Evolutionary conservation across 305 asterid genomes (phyloP).

Genomic region (Plantago lanceolata): DNA sequence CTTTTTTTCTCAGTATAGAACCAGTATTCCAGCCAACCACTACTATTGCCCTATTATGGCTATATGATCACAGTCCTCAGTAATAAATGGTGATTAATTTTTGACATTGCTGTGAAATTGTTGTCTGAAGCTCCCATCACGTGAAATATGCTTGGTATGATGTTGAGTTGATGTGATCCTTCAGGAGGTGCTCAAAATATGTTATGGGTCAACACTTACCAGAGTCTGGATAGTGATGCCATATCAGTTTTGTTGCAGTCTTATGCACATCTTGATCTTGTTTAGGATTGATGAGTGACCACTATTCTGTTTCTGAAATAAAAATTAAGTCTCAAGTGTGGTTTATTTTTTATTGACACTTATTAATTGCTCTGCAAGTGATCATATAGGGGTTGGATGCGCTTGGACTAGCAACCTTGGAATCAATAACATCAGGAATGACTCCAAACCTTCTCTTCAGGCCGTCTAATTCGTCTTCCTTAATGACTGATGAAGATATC

Average conservation of each 20-base stretch:
- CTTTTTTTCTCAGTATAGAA: constrained; percentile 5
- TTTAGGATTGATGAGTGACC: neutral
- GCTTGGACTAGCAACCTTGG: constrained; percentile 69
- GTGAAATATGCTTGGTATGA: neutral
- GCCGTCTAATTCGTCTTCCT: constrained; percentile 40
- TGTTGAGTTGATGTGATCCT: constrained; percentile 11
- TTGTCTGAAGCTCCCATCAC: constrained; percentile 1
- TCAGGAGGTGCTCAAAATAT: neutral
- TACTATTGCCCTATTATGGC: constrained; percentile 3
- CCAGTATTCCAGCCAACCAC: neutral
- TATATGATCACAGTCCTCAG: neutral
- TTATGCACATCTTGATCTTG: too few species aligned
- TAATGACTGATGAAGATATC: constrained; percentile 75
- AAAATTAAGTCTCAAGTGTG: neutral
- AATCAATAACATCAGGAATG: constrained; percentile 50
- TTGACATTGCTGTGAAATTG: neutral
- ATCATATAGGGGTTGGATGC: constrained; percentile 84
- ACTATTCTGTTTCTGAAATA: constrained; percentile 11
- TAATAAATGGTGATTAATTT: neutral
- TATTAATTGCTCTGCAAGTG: constrained; percentile 19
- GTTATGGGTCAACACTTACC: too few species aligned
- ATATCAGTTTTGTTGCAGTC: neutral
- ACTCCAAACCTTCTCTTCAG: constrained; percentile 54
- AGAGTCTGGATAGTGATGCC: too few species aligned
- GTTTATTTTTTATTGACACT: constrained; percentile 11